phyloP scores from a whole-genome alignment of 495 filamentous ascomycete species.

The Neurospora sp. region DNA sequence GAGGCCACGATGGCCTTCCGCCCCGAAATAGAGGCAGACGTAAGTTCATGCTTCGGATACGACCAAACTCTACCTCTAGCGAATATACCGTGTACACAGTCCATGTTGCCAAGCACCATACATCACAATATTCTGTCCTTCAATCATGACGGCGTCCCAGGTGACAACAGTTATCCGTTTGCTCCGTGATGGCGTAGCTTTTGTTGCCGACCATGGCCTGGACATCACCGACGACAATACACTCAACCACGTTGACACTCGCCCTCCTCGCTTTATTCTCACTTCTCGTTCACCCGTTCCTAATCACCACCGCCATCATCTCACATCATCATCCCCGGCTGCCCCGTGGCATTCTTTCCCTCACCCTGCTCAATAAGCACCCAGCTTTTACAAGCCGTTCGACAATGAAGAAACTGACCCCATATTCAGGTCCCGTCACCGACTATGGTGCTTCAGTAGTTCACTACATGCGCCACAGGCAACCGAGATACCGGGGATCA shows the following conservation, averaged over 20 bases:
- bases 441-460: constrained; percentile 91
- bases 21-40: constrained; percentile 14
- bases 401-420: constrained; percentile 15
- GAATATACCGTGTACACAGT: not conserved
- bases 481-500: constrained; percentile 60
- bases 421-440: constrained; percentile 62
- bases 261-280: not conserved
- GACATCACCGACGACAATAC: not conserved
- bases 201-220: not conserved
- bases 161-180: not conserved
- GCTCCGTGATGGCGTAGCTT: not conserved
- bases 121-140: not conserved
- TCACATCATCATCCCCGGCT: not conserved
- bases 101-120: not conserved
- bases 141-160: not conserved
- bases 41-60: constrained; percentile 5
- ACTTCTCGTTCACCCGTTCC: not conserved
- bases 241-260: not conserved
- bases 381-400: not conserved
- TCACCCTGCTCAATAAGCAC: not conserved
- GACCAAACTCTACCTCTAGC: not conserved
- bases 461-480: constrained; percentile 84
- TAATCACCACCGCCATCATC: not conserved
- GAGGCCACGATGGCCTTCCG: constrained; percentile 14
- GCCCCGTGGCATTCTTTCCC: not conserved